phyloP scores from a whole-genome alignment of 176 grass and related monocot genomes.

The Oropetium thomaeum region DNA sequence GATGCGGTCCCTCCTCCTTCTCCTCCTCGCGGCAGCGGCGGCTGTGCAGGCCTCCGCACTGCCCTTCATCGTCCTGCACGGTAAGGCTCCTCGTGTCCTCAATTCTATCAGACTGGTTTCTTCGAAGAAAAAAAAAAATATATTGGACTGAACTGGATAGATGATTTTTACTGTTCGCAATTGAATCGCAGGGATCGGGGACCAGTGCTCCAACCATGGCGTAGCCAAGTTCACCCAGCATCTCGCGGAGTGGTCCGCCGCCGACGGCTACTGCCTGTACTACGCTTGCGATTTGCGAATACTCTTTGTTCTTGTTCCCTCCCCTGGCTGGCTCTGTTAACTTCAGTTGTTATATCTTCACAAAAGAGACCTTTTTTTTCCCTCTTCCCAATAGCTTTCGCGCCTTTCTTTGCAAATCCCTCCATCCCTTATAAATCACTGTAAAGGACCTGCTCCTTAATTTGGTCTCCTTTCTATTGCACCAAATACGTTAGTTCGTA shows the following conservation, averaged over 20 bases:
- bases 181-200: constrained; percentile 53
- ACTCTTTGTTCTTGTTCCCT: background rate
- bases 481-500: background rate
- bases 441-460: background rate
- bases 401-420: background rate
- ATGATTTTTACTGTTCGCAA: background rate
- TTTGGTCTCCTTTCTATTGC: background rate
- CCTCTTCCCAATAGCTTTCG: background rate
- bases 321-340: background rate
- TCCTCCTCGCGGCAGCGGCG: background rate
- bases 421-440: background rate
- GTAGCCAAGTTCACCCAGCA: constrained; percentile 52
- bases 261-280: constrained; percentile 81
- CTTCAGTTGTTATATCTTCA: background rate
- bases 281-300: too few species aligned
- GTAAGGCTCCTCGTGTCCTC: background rate
- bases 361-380: background rate
- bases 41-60: constrained; percentile 25
- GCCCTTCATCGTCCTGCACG: constrained; percentile 79
- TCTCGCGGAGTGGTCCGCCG: constrained; percentile 67
- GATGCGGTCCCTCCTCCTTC: background rate
- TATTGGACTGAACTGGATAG: background rate
- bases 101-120: background rate
- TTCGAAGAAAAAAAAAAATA: too few species aligned
- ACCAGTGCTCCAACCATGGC: constrained; percentile 70